Conservation (phyloP, 768 basidiomycete genomes). For the Lenzites betulinus region DNA sequence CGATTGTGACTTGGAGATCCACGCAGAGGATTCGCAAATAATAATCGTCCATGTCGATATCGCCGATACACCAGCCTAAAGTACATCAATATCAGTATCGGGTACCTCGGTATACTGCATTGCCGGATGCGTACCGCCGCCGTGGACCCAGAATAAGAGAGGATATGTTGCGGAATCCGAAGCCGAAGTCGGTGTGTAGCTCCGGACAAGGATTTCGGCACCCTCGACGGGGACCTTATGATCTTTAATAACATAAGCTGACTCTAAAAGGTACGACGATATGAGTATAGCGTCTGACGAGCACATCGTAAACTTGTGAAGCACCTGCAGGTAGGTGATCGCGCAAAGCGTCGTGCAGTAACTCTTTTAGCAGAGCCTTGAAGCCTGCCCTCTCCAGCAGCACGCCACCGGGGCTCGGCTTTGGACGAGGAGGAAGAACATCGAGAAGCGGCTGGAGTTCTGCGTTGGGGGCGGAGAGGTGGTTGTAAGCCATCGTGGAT, state of each 20-base stretch:
- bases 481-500: background rate
- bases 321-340: too few relatives aligned
- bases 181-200: background rate
- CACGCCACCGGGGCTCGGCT: background rate
- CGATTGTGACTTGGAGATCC: constrained; percentile 21
- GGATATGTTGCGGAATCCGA: background rate
- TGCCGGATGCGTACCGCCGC: background rate
- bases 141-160: background rate
- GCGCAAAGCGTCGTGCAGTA: too few relatives aligned
- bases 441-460: background rate
- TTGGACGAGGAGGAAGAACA: background rate
- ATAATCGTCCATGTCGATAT: constrained; percentile 23
- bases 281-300: too few relatives aligned
- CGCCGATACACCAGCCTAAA: constrained; percentile 29
- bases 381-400: background rate
- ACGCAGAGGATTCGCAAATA: constrained; percentile 22
- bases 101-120: too few relatives aligned
- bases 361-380: too few relatives aligned
- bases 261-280: background rate
- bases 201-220: background rate
- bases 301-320: too few relatives aligned
- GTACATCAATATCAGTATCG: background rate
- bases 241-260: background rate
- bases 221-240: background rate
- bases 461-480: background rate